Percentiles rank a stretch among this genome's conserved stretches.
Evolutionary conservation across 1,139 yeast species (phyloP).

Genomic region (Hemisphaericaspora subhashii): DNA sequence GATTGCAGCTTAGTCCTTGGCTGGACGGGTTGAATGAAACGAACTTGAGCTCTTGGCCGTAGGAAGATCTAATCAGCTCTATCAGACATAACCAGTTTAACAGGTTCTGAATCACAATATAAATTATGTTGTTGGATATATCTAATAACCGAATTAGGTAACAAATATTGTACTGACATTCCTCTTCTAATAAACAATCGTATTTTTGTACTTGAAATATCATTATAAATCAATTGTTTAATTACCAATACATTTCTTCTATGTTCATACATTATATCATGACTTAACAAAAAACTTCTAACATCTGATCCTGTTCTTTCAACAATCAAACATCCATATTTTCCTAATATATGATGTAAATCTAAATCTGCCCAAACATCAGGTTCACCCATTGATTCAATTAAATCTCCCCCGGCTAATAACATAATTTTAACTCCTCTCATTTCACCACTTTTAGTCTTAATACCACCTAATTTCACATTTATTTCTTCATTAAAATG

Average conservation of each 20-base stretch:
- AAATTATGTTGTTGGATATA: conserved; percentile 90
- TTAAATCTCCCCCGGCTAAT: conserved; percentile 95
- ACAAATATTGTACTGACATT: conserved; percentile 92
- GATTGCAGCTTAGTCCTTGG: no score
- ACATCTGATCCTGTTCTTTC: conserved; percentile 98
- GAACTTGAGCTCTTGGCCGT: no score
- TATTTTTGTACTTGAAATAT: conserved; percentile 92
- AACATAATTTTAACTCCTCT: conserved; percentile 94
- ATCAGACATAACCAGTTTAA: conserved; percentile 78
- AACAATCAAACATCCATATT: conserved; percentile 92
- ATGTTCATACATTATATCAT: conserved; percentile 96
- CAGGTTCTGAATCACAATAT: conserved; percentile 90
- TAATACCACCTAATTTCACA: conserved; percentile 84
- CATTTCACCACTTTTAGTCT: conserved; percentile 67
- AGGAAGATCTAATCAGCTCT: conserved; percentile 42
- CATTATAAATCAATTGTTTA: conserved; percentile 93
- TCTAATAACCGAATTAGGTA: conserved; percentile 93
- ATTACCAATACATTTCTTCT: conserved; percentile 90
- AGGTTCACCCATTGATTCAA: conserved; percentile 99
- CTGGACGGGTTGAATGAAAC: no score
- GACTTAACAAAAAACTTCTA: conserved; percentile 83
- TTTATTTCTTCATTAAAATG: conserved; percentile 96
- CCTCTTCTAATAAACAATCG: conserved; percentile 88
- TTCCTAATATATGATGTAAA: conserved; percentile 90
- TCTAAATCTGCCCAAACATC: conserved; percentile 98